Percentiles rank a stretch among this genome's conserved stretches.
phyloP scores from a whole-genome alignment of 495 filamentous ascomycete species.

The Cenococcum geophilum region DNA sequence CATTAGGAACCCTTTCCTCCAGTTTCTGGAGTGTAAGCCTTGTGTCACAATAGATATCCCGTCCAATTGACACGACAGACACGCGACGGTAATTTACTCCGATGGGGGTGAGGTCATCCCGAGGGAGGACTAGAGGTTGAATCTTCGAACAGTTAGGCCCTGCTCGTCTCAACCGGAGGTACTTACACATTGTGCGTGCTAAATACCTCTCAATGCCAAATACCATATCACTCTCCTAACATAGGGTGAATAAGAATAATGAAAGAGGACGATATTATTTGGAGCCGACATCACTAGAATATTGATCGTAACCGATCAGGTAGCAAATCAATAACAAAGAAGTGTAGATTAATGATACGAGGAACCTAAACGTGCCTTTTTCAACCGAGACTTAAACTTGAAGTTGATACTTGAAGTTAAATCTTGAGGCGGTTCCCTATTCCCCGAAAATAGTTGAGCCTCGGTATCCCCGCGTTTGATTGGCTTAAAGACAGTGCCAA shows the following conservation, averaged over 20 bases:
- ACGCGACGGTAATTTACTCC: constrained; percentile 22
- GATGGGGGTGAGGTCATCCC: constrained; percentile 28
- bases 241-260: constrained; percentile 54
- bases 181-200: constrained; percentile 51
- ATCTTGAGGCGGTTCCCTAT: too few relatives aligned
- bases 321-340: too few relatives aligned
- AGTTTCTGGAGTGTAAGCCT: constrained; percentile 47
- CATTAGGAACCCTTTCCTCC: constrained; percentile 38
- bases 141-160: constrained; percentile 55
- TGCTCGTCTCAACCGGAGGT: constrained; percentile 1
- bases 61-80: constrained; percentile 11
- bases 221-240: constrained; percentile 54
- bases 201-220: constrained; percentile 50
- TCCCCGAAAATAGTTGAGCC: too few relatives aligned
- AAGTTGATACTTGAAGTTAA: too few relatives aligned
- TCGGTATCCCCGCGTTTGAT: too few relatives aligned
- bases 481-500: too few relatives aligned
- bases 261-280: constrained; percentile 49
- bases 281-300: constrained; percentile 5
- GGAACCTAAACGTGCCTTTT: too few relatives aligned
- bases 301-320: not conserved
- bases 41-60: constrained; percentile 33
- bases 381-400: too few relatives aligned
- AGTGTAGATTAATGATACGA: too few relatives aligned
- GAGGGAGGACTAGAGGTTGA: constrained; percentile 40